phyloP scores from a whole-genome alignment of 2,329 filamentous ascomycete species.

The Alternaria sp. region DNA sequence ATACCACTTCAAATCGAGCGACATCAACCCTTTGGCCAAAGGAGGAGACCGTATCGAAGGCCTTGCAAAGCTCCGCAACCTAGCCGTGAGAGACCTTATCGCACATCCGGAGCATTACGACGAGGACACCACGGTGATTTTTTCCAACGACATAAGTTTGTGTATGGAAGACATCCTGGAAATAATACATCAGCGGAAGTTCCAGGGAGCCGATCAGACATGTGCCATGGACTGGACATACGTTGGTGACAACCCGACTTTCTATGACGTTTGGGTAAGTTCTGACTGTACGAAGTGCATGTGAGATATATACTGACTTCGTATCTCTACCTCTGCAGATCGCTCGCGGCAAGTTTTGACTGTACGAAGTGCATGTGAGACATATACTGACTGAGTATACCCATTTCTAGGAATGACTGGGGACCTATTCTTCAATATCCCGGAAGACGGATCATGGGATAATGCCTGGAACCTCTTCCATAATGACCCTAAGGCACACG shows the following conservation, averaged over 20 bases:
- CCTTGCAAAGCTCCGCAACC: conserved; percentile 60
- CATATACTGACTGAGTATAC: not conserved
- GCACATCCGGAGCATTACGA: conserved; percentile 83
- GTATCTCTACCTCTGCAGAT: no score
- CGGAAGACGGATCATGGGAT: conserved; percentile 57
- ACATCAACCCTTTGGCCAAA: conserved; percentile 50
- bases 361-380: not conserved
- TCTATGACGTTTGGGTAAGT: conserved; percentile 62
- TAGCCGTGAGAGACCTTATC: conserved; percentile 58
- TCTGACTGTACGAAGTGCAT: not conserved
- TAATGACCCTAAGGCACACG: conserved; percentile 51
- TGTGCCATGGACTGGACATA: conserved; percentile 67
- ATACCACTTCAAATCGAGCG: conserved; percentile 52
- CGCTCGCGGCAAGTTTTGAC: conserved; percentile 26
- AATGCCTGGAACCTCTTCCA: conserved; percentile 52
- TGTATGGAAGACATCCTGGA: conserved; percentile 63
- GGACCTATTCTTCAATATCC: conserved; percentile 63
- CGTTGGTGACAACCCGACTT: conserved; percentile 53
- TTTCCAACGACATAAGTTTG: conserved; percentile 79
- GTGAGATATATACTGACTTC: not conserved
- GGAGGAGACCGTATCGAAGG: conserved; percentile 52
- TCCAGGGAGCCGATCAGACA: conserved; percentile 60
- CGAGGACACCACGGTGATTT: conserved; percentile 85
- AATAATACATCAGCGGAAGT: conserved; percentile 56
- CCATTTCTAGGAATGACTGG: conserved; percentile 42